Percentiles rank a stretch among this genome's conserved stretches.
These are phyloP conservation scores for Tulasnella sp. DNA, from an alignment of 768 basidiomycete genomes.

Conservation along the genomic window DNA sequence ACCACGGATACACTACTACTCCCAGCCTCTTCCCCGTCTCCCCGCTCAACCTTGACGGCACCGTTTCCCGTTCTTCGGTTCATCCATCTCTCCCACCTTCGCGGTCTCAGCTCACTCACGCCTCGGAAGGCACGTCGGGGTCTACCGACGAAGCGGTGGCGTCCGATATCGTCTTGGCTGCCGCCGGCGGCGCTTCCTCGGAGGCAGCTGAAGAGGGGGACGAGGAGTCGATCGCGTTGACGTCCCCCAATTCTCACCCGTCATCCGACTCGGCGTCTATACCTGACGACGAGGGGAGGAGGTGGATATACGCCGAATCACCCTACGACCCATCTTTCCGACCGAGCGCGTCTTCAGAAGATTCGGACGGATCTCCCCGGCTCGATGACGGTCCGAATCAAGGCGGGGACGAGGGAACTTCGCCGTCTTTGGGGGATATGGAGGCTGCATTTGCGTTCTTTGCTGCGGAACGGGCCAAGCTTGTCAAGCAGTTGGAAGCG, in stretches of 20 bases:
- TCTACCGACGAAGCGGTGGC: conserved; percentile 1
- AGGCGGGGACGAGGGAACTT: conserved; percentile 6
- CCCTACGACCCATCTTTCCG: neutral
- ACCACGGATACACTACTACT: conserved; percentile 13
- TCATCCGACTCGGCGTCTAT: conserved; percentile 8
- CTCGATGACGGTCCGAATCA: conserved; percentile 1
- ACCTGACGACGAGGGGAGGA: neutral
- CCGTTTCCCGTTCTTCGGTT: neutral
- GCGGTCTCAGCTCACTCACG: conserved; percentile 1
- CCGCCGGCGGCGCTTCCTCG: conserved; percentile 1
- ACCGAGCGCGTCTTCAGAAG: neutral
- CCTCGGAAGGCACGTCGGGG: neutral
- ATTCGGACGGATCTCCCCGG: neutral
- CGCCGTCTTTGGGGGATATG: conserved; percentile 29
- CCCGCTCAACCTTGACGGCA: conserved; percentile 15
- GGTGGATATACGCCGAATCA: conserved; percentile 19
- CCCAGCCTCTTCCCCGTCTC: conserved; percentile 15
- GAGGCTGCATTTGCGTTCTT: conserved; percentile 31
- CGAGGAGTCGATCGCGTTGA: conserved; percentile 7
- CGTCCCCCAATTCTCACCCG: conserved; percentile 21
- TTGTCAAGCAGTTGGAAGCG: conserved; percentile 25
- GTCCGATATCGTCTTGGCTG: conserved; percentile 19
- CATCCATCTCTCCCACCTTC: conserved; percentile 5
- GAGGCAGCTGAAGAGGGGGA: conserved; percentile 26
- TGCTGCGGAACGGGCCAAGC: conserved; percentile 30